phyloP scores from a whole-genome alignment of 257 asterid species.

The Solanum neorickii region DNA sequence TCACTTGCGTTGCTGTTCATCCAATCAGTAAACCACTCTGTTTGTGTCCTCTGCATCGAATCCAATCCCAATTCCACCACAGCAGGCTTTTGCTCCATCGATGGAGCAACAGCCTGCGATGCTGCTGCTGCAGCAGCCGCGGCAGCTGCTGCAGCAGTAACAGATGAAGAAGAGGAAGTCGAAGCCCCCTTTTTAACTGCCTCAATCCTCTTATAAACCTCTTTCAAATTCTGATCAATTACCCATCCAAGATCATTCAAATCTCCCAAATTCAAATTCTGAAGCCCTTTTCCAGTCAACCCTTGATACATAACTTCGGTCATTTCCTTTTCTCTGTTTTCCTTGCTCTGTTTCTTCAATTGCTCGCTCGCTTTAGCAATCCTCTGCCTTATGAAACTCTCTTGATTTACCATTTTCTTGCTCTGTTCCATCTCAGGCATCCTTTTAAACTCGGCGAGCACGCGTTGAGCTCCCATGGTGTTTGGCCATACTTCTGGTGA shows the following conservation, averaged over 20 bases:
- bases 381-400: slow-evolving; percentile 49
- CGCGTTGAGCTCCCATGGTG: slow-evolving; percentile 38
- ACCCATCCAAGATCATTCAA: slow-evolving; percentile 57
- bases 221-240: slow-evolving; percentile 51
- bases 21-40: slow-evolving; percentile 41
- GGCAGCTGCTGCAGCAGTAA: not conserved
- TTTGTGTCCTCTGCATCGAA: slow-evolving; percentile 24
- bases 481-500: slow-evolving; percentile 71
- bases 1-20: slow-evolving; percentile 7
- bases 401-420: slow-evolving; percentile 86
- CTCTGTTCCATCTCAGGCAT: slow-evolving; percentile 94
- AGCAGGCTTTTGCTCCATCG: slow-evolving; percentile 2
- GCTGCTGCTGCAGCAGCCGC: not conserved
- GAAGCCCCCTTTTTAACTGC: slow-evolving; percentile 21
- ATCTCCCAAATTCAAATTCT: slow-evolving; percentile 33
- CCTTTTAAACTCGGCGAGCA: slow-evolving; percentile 56
- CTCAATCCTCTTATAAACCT: slow-evolving; percentile 48
- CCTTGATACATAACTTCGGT: slow-evolving; percentile 61
- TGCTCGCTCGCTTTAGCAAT: slow-evolving; percentile 55
- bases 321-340: slow-evolving; percentile 63
- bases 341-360: slow-evolving; percentile 52
- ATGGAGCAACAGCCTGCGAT: not conserved
- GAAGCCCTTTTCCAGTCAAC: slow-evolving; percentile 42
- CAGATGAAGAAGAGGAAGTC: not conserved
- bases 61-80: not conserved